A percentile compares a stretch with the other conserved stretches of the same genome.
Evolutionary conservation across 768 basidiomycete genomes (phyloP).

Genomic region (Nidula microcarpa): DNA sequence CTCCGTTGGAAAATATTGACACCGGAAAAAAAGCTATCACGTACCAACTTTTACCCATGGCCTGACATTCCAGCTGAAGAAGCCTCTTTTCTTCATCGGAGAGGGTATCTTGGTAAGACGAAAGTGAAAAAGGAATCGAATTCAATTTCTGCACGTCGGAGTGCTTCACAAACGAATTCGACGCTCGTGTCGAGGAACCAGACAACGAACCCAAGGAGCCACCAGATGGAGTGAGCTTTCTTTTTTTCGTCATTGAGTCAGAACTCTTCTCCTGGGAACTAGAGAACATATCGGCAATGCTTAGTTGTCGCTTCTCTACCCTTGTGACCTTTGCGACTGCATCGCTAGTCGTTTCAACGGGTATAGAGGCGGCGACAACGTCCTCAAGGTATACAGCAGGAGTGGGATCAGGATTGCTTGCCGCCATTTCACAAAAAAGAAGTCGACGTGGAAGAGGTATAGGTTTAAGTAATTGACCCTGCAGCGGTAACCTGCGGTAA

Average conservation of each 20-base stretch:
- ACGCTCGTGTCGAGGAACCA: too few relatives aligned
- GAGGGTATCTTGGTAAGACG: slow-evolving; percentile 47
- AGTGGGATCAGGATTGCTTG: too few relatives aligned
- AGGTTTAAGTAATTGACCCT: too few relatives aligned
- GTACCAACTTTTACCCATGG: slow-evolving; percentile 73
- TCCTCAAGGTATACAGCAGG: slow-evolving; percentile 44
- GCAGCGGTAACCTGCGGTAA: too few relatives aligned
- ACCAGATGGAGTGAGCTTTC: slow-evolving; percentile 29
- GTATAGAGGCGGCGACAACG: slow-evolving; percentile 20
- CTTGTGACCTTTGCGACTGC: neutral
- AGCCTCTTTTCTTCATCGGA: slow-evolving; percentile 55
- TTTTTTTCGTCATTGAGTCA: slow-evolving; percentile 42
- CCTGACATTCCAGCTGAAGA: slow-evolving; percentile 65
- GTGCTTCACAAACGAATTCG: too few relatives aligned
- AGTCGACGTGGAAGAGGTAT: too few relatives aligned
- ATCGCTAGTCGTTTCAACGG: slow-evolving; percentile 3
- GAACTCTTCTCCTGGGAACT: slow-evolving; percentile 22
- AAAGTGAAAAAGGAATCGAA: slow-evolving; percentile 65
- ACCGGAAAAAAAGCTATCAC: neutral
- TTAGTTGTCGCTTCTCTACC: slow-evolving; percentile 54
- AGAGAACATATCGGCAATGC: slow-evolving; percentile 62
- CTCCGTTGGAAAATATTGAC: neutral
- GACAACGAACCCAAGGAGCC: slow-evolving; percentile 6
- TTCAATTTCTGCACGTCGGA: slow-evolving; percentile 37
- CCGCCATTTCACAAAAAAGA: too few relatives aligned